These are phyloP conservation scores for Curvularia sp. DNA, from an alignment of 2,329 filamentous ascomycete genomes.

Conservation along the genomic window DNA sequence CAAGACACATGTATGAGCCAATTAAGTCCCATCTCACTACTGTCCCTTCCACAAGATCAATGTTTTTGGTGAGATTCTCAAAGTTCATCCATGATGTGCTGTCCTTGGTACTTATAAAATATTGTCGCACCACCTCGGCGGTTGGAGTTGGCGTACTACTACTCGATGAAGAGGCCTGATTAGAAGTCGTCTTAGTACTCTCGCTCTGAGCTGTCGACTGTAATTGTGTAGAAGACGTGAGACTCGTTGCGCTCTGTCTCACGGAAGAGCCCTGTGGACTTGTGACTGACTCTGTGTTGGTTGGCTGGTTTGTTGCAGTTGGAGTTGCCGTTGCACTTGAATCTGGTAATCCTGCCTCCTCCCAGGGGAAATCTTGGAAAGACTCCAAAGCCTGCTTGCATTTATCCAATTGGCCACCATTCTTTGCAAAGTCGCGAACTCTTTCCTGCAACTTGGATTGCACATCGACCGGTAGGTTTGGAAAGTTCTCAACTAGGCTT, in stretches of 20 bases:
- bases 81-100: neutral
- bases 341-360: slow-evolving; percentile 8
- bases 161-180: neutral
- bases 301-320: neutral
- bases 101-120: neutral
- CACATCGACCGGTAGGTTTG: slow-evolving; percentile 9
- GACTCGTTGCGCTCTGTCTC: neutral
- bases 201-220: neutral
- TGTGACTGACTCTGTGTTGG: neutral
- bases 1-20: neutral
- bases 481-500: slow-evolving; percentile 18
- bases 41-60: neutral
- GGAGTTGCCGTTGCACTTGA: neutral
- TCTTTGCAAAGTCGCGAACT: neutral
- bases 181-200: neutral
- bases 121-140: neutral
- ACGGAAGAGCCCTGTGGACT: neutral
- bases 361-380: slow-evolving; percentile 26
- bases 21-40: neutral
- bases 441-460: slow-evolving; percentile 7
- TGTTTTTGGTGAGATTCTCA: neutral
- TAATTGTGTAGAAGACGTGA: neutral
- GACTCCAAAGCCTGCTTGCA: slow-evolving; percentile 15
- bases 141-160: neutral
- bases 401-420: slow-evolving; percentile 13